Percentiles rank a stretch among this genome's conserved stretches.
phyloP scores from a whole-genome alignment of 1,284 basidiomycete species.

The Ustilago lituana region DNA sequence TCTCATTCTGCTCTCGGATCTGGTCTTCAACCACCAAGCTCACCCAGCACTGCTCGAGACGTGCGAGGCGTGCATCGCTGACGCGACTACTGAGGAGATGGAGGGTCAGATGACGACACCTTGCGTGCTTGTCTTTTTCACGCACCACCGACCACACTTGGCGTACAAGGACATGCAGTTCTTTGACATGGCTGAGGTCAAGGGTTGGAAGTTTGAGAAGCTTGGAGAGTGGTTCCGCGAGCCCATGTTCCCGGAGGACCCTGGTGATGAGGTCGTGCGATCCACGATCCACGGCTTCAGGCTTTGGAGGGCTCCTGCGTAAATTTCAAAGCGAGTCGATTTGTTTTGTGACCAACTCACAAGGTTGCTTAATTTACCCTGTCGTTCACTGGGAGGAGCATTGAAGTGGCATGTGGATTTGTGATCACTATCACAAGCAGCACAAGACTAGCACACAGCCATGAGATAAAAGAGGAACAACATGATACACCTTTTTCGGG shows the following conservation, averaged over 20 bases:
- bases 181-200: constrained; percentile 75
- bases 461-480: no score
- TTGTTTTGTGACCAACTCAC: no score
- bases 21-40: constrained; percentile 80
- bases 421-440: no score
- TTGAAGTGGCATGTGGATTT: no score
- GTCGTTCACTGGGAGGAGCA: no score
- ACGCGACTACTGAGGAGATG: constrained; percentile 20
- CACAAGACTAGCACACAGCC: no score
- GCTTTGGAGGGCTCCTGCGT: constrained; percentile 26
- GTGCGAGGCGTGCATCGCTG: constrained; percentile 72
- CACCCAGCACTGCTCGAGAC: constrained; percentile 84
- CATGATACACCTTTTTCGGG: no score
- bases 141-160: constrained; percentile 84
- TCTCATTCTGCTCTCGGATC: constrained; percentile 86
- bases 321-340: neutral
- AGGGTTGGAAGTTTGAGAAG: constrained; percentile 81
- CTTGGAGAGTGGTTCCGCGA: constrained; percentile 76
- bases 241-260: constrained; percentile 61
- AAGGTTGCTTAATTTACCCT: no score
- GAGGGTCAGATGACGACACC: constrained; percentile 61
- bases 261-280: constrained; percentile 53
- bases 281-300: constrained; percentile 56
- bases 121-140: constrained; percentile 86
- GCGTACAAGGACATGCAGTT: constrained; percentile 86